Conservation (phyloP, 805 yeast genomes). For the Danielia oregonensis region DNA sequence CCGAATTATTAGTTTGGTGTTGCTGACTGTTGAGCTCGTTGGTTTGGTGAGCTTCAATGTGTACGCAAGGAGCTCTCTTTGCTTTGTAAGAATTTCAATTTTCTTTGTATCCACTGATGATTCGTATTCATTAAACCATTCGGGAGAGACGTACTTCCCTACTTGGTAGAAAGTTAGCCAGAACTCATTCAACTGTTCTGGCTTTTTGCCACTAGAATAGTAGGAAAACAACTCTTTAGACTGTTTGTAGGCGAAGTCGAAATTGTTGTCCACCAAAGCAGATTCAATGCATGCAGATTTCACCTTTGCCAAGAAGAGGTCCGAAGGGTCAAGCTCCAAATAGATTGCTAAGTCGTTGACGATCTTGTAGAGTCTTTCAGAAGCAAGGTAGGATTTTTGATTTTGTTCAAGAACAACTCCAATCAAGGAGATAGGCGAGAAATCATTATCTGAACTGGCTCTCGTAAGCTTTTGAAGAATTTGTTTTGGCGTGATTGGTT, state of each 20-base stretch:
- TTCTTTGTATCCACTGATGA: constrained; percentile 11
- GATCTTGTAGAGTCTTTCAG: constrained; percentile 39
- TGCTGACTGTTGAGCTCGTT: constrained; percentile 46
- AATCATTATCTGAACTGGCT: constrained; percentile 6
- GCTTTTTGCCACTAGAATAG: constrained; percentile 9
- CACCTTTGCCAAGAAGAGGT: constrained; percentile 27
- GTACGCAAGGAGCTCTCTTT: constrained; percentile 51
- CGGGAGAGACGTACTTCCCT: constrained; percentile 45
- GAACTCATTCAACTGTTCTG: constrained; percentile 24
- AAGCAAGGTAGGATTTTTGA: constrained; percentile 44
- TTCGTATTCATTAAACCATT: constrained; percentile 18
- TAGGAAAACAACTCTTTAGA: constrained; percentile 36
- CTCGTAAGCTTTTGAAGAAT: constrained; percentile 10
- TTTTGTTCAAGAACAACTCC: constrained; percentile 51
- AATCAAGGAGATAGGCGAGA: constrained; percentile 24
- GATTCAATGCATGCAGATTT: constrained; percentile 59
- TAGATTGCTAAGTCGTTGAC: constrained; percentile 40
- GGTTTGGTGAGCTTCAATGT: constrained; percentile 38
- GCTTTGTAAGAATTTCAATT: constrained; percentile 36
- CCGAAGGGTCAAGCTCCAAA: constrained; percentile 20
- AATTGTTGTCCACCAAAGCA: constrained; percentile 60
- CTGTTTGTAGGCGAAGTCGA: constrained; percentile 50
- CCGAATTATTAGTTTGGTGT: constrained; percentile 51
- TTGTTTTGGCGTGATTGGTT: constrained; percentile 15
- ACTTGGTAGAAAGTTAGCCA: constrained; percentile 80